Base-by-base conservation (phyloP, 768 basidiomycete genomes). In the Boletus subcaerulescens region DNA sequence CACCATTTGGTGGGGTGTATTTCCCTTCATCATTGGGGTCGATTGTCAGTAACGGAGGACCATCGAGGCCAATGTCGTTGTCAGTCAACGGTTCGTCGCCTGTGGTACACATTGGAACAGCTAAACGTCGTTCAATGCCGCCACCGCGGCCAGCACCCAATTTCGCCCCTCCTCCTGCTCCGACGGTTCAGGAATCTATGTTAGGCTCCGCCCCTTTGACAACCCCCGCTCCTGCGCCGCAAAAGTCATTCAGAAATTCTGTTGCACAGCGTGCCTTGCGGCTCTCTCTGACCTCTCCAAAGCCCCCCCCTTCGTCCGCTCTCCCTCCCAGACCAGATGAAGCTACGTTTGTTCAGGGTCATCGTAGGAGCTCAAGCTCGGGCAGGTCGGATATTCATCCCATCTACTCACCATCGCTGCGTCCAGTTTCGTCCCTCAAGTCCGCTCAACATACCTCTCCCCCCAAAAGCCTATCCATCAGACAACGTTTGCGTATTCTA, bases 141-240 rank as follows among this genome's bases (percentile, higher is more conserved):
- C 89, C 89, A 17, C 86, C 83, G 29, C 83, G 86, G 14, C 89
- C 89, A 31, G 81, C 85, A 5, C 88, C 90, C 0, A 85, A 79
- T 26, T 78, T 79, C 46, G 86, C 87, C 7, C 80, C 85, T 15
- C 88, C 89, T 14, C 84, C 85, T 45, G 83, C 87, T 8, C 89
- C 88, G 4, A 64, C 59, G 35, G 60, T 67, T 38, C 65, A 60
- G n/a, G 59, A 63, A 45, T 60, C 33, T 26, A 9, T 36, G 2
- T 45, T 57, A 12, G 47, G 18, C n/a, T 31, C 52, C 6, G 41
- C 48, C 26, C 31, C 60, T 15, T 57, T 48, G 52, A 32, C 33
- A 13, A 35, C 45, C 1, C 41, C 59, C 22, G 22, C 45, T 24
- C 50, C 60, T n/a, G 40, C 60, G 6, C 47, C 56, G 11, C 68